Evolutionary conservation across 2,329 filamentous ascomycete genomes (phyloP).

Genomic region (Colletotrichum nymphaeae): DNA sequence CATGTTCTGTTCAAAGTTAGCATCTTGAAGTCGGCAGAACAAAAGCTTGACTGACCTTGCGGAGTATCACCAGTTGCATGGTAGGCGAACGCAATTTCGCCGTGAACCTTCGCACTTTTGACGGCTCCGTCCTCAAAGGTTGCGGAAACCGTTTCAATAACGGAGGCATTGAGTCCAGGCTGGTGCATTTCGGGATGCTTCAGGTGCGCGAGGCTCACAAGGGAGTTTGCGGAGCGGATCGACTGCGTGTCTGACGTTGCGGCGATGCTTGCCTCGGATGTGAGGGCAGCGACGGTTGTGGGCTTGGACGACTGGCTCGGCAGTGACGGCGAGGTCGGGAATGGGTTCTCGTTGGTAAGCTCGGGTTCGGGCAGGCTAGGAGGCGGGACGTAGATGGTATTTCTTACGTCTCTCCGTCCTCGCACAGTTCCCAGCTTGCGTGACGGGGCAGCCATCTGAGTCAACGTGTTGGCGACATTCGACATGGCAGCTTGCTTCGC

Average conservation of each 20-base stretch:
- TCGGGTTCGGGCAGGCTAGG: slow-evolving; percentile 50
- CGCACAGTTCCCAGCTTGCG: slow-evolving; percentile 82
- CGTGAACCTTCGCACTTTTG: slow-evolving; percentile 79
- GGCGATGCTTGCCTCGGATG: slow-evolving; percentile 71
- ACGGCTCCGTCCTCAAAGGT: slow-evolving; percentile 81
- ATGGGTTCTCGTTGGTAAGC: slow-evolving; percentile 46
- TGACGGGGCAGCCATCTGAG: slow-evolving; percentile 70
- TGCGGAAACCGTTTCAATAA: slow-evolving; percentile 92
- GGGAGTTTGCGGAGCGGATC: slow-evolving; percentile 86
- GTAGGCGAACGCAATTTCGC: slow-evolving; percentile 90
- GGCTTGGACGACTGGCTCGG: slow-evolving; percentile 50
- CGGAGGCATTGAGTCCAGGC: slow-evolving; percentile 85
- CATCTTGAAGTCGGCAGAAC: neutral
- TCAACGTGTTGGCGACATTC: slow-evolving; percentile 79
- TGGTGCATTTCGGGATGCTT: slow-evolving; percentile 85
- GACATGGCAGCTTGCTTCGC: slow-evolving; percentile 80
- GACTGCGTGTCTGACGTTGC: slow-evolving; percentile 87
- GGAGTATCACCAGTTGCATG: slow-evolving; percentile 58
- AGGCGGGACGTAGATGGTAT: slow-evolving; percentile 84
- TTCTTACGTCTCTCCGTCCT: slow-evolving; percentile 90
- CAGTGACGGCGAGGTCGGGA: slow-evolving; percentile 51
- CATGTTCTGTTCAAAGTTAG: slow-evolving; percentile 54
- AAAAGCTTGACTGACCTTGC: slow-evolving; percentile 56
- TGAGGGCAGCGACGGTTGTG: slow-evolving; percentile 64
- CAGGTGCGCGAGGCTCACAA: slow-evolving; percentile 75